Evolutionary conservation across 2,329 filamentous ascomycete species (phyloP).

Genomic region (Fusarium hainanense): DNA sequence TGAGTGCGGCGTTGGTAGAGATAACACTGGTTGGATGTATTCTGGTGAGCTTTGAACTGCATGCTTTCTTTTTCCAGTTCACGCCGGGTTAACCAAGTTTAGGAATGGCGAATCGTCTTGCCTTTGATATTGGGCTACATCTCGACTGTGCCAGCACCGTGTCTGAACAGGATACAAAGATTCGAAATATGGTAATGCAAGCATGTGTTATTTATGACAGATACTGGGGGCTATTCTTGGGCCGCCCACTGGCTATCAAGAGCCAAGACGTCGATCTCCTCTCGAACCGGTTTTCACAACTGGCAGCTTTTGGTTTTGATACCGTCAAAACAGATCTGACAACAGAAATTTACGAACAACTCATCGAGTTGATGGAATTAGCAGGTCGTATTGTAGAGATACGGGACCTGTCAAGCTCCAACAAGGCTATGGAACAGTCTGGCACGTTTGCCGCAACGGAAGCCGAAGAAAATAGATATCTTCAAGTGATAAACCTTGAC

Average conservation of each 20-base stretch:
- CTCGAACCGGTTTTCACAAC: constrained; percentile 57
- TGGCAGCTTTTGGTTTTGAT: constrained; percentile 50
- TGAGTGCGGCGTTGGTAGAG: constrained; percentile 64
- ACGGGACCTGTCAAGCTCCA: constrained; percentile 51
- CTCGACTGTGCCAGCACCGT: constrained; percentile 57
- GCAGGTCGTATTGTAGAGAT: constrained; percentile 63
- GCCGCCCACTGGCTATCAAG: constrained; percentile 65
- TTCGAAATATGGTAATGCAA: constrained; percentile 63
- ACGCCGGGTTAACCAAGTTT: neutral
- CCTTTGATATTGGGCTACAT: constrained; percentile 62
- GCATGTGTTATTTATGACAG: constrained; percentile 65
- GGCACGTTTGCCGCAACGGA: constrained; percentile 48
- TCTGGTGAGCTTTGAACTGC: constrained; percentile 53
- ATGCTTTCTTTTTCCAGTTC: neutral
- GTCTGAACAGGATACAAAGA: constrained; percentile 58
- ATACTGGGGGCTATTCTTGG: constrained; percentile 66
- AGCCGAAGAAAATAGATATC: constrained; percentile 59
- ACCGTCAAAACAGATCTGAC: constrained; percentile 28
- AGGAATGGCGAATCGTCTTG: constrained; percentile 59
- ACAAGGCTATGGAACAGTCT: constrained; percentile 47
- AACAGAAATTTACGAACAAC: constrained; percentile 60
- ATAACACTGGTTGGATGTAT: constrained; percentile 67
- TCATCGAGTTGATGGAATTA: constrained; percentile 67
- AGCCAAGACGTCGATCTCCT: constrained; percentile 61
- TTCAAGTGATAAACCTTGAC: constrained; percentile 62